phyloP scores from a whole-genome alignment of 2,329 filamentous ascomycete species.

The Aspergillus sp. region DNA sequence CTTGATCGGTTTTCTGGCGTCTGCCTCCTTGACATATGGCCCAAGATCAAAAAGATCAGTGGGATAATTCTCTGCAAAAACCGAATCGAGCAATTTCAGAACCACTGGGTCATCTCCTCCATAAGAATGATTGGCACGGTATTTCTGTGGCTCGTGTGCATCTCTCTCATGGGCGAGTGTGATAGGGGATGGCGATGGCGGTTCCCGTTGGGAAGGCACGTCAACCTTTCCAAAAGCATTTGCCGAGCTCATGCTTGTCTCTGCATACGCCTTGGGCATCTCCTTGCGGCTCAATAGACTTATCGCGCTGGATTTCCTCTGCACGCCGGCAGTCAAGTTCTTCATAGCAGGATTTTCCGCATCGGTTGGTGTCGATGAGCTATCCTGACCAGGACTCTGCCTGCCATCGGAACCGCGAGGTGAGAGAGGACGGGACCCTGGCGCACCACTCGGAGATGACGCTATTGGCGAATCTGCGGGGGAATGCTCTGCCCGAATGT shows the following conservation, averaged over 20 bases:
- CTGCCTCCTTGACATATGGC: slow-evolving; percentile 69
- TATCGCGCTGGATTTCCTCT: slow-evolving; percentile 51
- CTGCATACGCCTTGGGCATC: slow-evolving; percentile 56
- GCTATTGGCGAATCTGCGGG: slow-evolving; percentile 27
- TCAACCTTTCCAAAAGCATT: slow-evolving; percentile 64
- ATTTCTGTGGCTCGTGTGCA: slow-evolving; percentile 35
- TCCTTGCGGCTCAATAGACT: slow-evolving; percentile 57
- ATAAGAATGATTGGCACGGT: slow-evolving; percentile 73
- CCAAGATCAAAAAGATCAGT: slow-evolving; percentile 64
- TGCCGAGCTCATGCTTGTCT: slow-evolving; percentile 59
- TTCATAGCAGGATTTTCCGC: slow-evolving; percentile 23
- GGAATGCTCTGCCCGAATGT: slow-evolving; percentile 21
- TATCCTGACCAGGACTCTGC: slow-evolving; percentile 23
- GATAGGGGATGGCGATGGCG: slow-evolving; percentile 31
- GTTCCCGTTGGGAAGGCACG: slow-evolving; percentile 40
- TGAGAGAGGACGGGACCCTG: slow-evolving; percentile 28
- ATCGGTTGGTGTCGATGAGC: slow-evolving; percentile 25
- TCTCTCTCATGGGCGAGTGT: slow-evolving; percentile 31
- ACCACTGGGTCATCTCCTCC: slow-evolving; percentile 67
- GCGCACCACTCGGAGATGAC: slow-evolving; percentile 30
- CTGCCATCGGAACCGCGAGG: slow-evolving; percentile 27
- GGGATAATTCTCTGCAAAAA: slow-evolving; percentile 67
- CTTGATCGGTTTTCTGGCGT: slow-evolving; percentile 48
- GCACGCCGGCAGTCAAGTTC: slow-evolving; percentile 23
- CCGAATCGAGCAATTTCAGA: slow-evolving; percentile 67